Conservation (phyloP, 306 rosid species). For the Gastrolobium bilobum region DNA sequence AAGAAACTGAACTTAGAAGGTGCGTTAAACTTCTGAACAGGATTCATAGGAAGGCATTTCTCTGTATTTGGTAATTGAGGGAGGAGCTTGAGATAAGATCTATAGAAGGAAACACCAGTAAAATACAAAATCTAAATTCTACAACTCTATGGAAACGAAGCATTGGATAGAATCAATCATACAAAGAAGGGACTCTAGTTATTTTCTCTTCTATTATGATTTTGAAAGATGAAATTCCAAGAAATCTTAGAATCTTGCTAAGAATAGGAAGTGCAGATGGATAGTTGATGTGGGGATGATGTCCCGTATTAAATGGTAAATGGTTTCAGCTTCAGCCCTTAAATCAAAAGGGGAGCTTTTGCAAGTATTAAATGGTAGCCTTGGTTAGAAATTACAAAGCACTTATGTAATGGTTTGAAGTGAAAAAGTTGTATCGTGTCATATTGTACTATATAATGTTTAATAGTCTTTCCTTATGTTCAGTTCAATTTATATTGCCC, state of each 20-base stretch:
- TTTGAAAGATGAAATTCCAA: conserved; percentile 12
- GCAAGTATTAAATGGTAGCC: background rate
- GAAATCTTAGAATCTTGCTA: background rate
- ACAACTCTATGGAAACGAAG: background rate
- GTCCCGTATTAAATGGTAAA: background rate
- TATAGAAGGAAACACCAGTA: background rate
- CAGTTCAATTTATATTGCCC: conserved; percentile 7
- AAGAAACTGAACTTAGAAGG: background rate
- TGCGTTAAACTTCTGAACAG: background rate
- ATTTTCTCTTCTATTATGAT: background rate
- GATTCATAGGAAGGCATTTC: background rate
- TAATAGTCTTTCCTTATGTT: background rate
- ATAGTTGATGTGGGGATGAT: background rate
- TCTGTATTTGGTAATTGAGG: background rate
- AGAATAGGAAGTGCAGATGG: background rate
- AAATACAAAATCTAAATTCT: background rate
- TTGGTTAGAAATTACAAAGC: background rate
- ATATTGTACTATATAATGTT: background rate
- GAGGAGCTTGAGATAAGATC: conserved; percentile 21
- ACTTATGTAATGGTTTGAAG: background rate
- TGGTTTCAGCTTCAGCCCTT: conserved; percentile 3
- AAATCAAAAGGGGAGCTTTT: background rate
- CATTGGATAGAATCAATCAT: background rate
- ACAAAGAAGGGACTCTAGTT: background rate
- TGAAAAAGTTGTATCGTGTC: background rate